phyloP scores from a whole-genome alignment of 1,284 basidiomycete genomes.

The Taiwanofungus camphoratus region DNA sequence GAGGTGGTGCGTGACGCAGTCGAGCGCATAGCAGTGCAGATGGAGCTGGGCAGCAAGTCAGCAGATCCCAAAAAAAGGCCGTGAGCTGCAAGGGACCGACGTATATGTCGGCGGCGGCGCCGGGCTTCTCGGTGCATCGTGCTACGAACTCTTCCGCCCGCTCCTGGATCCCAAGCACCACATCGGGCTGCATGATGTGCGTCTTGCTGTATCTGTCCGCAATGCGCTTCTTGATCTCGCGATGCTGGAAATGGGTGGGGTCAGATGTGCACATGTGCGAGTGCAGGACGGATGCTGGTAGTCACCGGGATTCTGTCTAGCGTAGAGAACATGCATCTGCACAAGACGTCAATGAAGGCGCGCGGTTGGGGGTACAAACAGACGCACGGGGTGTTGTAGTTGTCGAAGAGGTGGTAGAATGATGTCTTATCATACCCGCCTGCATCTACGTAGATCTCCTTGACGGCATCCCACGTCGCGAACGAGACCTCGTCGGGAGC shows the following conservation, averaged over 20 bases:
- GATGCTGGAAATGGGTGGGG: constrained; percentile 13
- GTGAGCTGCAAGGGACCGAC: constrained; percentile 5
- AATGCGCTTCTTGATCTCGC: constrained; percentile 18
- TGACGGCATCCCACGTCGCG: constrained; percentile 19
- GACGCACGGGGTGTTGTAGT: constrained; percentile 16
- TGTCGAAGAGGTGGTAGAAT: constrained; percentile 19
- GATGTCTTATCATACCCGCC: constrained; percentile 22
- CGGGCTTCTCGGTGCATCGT: constrained; percentile 12
- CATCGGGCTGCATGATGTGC: constrained; percentile 17
- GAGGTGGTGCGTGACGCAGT: constrained; percentile 20
- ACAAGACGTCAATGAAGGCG: neutral
- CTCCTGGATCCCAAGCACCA: constrained; percentile 14
- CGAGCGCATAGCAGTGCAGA: constrained; percentile 21
- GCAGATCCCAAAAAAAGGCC: too few species aligned
- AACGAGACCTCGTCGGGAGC: constrained; percentile 26
- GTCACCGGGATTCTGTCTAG: constrained; percentile 15
- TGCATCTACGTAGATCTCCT: constrained; percentile 22
- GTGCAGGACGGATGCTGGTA: neutral
- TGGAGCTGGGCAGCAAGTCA: constrained; percentile 10
- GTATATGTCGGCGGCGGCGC: constrained; percentile 16
- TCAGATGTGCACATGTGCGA: neutral
- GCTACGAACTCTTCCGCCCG: constrained; percentile 14
- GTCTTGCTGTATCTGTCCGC: constrained; percentile 21
- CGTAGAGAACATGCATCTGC: constrained; percentile 23
- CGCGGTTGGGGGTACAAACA: neutral